Conservation (phyloP, 2,329 filamentous ascomycete species). For the Ceratocystis cacaofunesta region DNA sequence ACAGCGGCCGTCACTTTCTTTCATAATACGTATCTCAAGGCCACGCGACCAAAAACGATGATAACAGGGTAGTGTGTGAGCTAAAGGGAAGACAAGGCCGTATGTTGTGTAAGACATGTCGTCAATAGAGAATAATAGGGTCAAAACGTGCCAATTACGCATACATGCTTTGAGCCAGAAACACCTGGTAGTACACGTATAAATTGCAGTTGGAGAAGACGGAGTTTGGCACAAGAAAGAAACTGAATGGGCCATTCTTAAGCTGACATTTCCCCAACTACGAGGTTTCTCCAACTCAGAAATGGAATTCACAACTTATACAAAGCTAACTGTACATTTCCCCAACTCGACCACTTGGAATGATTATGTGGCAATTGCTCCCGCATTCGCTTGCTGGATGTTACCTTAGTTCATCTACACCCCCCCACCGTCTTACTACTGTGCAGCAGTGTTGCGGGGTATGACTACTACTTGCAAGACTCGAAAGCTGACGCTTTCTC, state of each 20-base stretch:
- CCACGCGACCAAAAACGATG: background rate
- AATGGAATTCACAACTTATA: no score
- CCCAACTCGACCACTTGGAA: background rate
- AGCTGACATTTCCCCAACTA: no score
- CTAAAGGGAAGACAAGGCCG: background rate
- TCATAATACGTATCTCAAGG: background rate
- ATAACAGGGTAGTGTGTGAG: background rate
- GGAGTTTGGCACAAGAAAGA: no score
- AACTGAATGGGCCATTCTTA: no score
- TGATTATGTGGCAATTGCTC: background rate
- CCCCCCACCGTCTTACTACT: background rate
- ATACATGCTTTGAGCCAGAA: background rate
- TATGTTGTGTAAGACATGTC: constrained; percentile 1
- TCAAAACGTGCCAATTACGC: background rate
- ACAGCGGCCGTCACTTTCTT: background rate
- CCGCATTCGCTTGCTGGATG: background rate
- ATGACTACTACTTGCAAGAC: no score
- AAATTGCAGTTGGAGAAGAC: background rate
- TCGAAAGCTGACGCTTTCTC: background rate
- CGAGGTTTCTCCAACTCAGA: no score
- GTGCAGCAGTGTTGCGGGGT: no score
- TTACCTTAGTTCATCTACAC: background rate
- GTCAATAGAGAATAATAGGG: background rate
- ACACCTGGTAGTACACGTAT: background rate
- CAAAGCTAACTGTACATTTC: background rate